Evolutionary conservation across 164 flowering plant species (phyloP).

Genomic region (Taxillus chinensis): DNA sequence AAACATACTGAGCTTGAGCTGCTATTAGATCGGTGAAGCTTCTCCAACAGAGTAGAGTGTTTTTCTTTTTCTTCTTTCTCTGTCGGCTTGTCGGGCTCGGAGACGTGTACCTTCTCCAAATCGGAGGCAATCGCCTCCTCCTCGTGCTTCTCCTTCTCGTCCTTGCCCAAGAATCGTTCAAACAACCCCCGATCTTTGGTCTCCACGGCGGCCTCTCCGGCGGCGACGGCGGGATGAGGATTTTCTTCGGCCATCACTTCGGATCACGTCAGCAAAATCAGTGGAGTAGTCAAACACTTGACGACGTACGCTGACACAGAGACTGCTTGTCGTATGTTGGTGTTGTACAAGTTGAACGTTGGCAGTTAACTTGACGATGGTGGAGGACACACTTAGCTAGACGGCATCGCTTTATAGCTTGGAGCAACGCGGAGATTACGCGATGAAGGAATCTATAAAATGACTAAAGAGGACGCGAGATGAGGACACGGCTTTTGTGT

Average conservation of each 20-base stretch:
- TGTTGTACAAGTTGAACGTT: neutral
- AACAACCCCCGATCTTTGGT: slow-evolving; percentile 57
- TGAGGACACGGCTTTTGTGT: neutral
- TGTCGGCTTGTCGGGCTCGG: slow-evolving; percentile 14
- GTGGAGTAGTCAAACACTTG: neutral
- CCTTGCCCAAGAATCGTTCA: slow-evolving; percentile 48
- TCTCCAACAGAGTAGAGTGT: slow-evolving; percentile 30
- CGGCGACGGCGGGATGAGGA: neutral
- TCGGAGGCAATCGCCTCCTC: slow-evolving; percentile 23
- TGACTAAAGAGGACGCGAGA: neutral
- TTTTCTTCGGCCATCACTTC: slow-evolving; percentile 1
- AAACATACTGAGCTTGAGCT: slow-evolving; percentile 73
- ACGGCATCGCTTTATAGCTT: slow-evolving; percentile 10
- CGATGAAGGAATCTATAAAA: slow-evolving; percentile 6
- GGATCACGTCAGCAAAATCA: neutral
- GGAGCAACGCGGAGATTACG: slow-evolving; percentile 19
- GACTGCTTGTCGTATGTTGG: neutral
- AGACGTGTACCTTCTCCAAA: slow-evolving; percentile 24
- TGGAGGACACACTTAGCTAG: neutral
- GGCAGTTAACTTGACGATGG: neutral
- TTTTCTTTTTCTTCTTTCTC: slow-evolving; percentile 35
- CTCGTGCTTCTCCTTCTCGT: slow-evolving; percentile 21
- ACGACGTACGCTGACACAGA: neutral
- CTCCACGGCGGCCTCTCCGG: slow-evolving; percentile 17
- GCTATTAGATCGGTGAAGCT: slow-evolving; percentile 55